Evolutionary conservation across 2,329 filamentous ascomycete species (phyloP), one percentile per base, ranked within the genome.

Genomic region (Aspergillus ochraceus): DNA sequence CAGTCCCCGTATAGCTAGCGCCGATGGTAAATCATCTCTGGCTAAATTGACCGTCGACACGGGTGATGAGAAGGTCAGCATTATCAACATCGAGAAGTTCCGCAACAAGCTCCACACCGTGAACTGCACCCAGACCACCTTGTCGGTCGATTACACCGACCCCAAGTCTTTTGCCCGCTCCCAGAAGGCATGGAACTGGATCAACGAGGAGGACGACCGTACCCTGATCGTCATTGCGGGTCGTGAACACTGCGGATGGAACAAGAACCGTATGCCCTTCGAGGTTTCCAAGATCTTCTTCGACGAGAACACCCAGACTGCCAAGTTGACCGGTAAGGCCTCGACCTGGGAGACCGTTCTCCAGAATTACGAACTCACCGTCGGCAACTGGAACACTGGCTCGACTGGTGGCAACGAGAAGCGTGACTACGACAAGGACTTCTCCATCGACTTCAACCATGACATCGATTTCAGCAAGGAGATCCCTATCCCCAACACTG

Each of bases 171-270:
- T 60, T 39, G 49, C 24, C n/a, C 61, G 64, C 53, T 54, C 57
- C 12, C 61, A 63, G 56, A 54, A 47, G 14, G 54, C 49, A 46
- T 69, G 67, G 66, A 42, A 58, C 45, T 70, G 67, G 68, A 55
- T 66, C 30, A 70, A 69, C 30, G 60, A 62, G 14, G 55, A 50
- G 2, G 59, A 63, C 36, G 51, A 64, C 30, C 60, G 59, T 20
- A 61, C 58, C 6, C 59, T 70, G 12, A 51, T 70, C 9, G 30
- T 70, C 24, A 63, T 70, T 22, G 63, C 67, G 22, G 68, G 66
- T 14, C 58, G 52, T n/a, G 57, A 57, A 2, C 62, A 68, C 19
- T 70, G 68, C 60, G 60, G 60, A n/a, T 70, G 63, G 65, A 69
- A 67, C 39, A 39, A 53, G 10, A 54, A 60, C 29, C 52, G 68